A percentile compares a stretch with the other conserved stretches of the same genome.
Conservation (phyloP, 2,329 filamentous ascomycete genomes). For the Aspergillus spinulosporus region DNA sequence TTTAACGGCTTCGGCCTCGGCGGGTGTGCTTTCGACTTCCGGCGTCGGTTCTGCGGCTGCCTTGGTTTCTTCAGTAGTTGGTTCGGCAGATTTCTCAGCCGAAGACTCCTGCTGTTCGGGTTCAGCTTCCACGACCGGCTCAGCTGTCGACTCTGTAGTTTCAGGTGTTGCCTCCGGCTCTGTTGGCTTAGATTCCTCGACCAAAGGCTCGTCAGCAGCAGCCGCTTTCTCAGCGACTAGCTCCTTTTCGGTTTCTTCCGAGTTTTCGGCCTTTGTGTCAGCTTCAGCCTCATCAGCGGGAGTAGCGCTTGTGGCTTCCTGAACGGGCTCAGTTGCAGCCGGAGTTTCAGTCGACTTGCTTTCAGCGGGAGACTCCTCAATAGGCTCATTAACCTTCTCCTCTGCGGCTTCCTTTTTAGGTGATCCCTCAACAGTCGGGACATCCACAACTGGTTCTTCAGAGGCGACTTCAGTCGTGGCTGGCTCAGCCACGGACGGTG, state of each 20-base stretch:
- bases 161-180: background rate
- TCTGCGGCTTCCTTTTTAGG: background rate
- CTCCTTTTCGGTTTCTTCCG: conserved; percentile 1
- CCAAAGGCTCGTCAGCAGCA: background rate
- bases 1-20: background rate
- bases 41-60: background rate
- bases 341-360: background rate
- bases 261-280: conserved; percentile 4
- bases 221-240: background rate
- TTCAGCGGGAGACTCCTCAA: background rate
- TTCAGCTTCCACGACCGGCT: background rate
- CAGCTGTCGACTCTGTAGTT: background rate
- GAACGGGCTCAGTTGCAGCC: background rate
- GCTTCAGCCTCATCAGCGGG: background rate
- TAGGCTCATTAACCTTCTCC: background rate
- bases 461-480: background rate
- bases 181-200: background rate
- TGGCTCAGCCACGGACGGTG: conserved; percentile 7
- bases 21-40: background rate
- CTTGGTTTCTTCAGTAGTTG: background rate
- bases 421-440: conserved; percentile 2
- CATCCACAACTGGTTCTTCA: conserved; percentile 6
- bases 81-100: background rate
- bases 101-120: background rate
- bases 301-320: background rate